Conservation (phyloP, 2,329 filamentous ascomycete species). For the Magnaporthiopsis poae region DNA sequence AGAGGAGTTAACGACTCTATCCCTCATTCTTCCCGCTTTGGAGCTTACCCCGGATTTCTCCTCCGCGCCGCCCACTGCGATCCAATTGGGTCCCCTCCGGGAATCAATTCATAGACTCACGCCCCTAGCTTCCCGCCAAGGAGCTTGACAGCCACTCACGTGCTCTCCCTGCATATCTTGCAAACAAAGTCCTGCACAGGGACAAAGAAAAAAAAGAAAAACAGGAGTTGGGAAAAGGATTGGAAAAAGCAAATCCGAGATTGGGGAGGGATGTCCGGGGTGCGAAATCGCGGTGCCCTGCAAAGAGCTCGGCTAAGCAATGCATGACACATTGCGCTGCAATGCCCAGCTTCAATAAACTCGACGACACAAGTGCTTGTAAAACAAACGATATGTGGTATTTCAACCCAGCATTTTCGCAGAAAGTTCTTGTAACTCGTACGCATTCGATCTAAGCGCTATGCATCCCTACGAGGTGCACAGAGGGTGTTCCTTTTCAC, state of each 20-base stretch:
- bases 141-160: neutral
- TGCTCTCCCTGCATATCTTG: neutral
- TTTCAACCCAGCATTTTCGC: neutral
- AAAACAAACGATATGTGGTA: neutral
- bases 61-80: neutral
- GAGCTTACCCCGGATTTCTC: neutral
- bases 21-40: neutral
- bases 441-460: neutral
- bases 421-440: neutral
- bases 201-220: too few relatives aligned
- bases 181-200: neutral
- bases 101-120: neutral
- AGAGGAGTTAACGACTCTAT: too few relatives aligned
- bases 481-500: constrained; percentile 10
- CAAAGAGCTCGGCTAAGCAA: neutral
- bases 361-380: too few relatives aligned
- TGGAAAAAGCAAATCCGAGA: neutral
- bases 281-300: neutral
- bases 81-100: neutral
- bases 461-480: neutral
- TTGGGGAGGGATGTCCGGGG: neutral
- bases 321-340: neutral
- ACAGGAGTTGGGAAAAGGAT: neutral
- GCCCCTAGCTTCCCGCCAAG: neutral
- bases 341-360: neutral